phyloP scores from a whole-genome alignment of 805 yeast genomes.

The Candida rishiriensis region DNA sequence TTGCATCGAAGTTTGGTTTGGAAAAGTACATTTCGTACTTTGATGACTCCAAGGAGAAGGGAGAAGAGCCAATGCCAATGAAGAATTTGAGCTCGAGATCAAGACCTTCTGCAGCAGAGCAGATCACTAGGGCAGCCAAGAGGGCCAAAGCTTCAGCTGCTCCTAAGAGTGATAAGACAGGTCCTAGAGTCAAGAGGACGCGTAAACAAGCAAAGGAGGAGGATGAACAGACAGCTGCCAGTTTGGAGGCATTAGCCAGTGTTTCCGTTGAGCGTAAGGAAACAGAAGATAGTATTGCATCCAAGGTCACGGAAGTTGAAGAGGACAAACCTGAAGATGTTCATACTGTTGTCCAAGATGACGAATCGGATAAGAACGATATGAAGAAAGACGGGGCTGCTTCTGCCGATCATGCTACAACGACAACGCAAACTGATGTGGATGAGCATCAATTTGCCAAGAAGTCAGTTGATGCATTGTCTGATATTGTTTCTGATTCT shows the following conservation, averaged over 20 bases:
- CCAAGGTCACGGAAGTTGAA: slow-evolving; percentile 4
- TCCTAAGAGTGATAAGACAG: slow-evolving; percentile 1
- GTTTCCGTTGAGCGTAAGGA: slow-evolving; percentile 25
- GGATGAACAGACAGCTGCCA: slow-evolving; percentile 1
- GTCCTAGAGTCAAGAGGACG: background rate
- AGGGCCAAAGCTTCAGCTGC: slow-evolving; percentile 7
- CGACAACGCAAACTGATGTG: no score
- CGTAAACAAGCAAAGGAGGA: no score
- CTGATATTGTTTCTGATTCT: no score
- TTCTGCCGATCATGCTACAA: no score
- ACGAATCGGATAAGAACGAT: background rate
- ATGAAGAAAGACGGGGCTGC: no score
- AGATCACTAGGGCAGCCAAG: slow-evolving; percentile 19
- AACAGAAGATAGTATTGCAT: slow-evolving; percentile 15
- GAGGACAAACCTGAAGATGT: background rate
- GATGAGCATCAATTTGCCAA: slow-evolving; percentile 5
- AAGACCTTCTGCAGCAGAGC: slow-evolving; percentile 21
- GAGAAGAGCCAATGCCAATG: slow-evolving; percentile 50
- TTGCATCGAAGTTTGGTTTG: slow-evolving; percentile 59
- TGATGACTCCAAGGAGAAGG: slow-evolving; percentile 35
- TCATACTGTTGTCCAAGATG: background rate
- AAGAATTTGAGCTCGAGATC: slow-evolving; percentile 49
- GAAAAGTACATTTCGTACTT: slow-evolving; percentile 52
- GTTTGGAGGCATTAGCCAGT: slow-evolving; percentile 24
- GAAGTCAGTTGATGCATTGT: background rate